These are phyloP conservation scores for Diatrype stigma DNA, from an alignment of 2,329 filamentous ascomycete species.

Conservation along the genomic window DNA sequence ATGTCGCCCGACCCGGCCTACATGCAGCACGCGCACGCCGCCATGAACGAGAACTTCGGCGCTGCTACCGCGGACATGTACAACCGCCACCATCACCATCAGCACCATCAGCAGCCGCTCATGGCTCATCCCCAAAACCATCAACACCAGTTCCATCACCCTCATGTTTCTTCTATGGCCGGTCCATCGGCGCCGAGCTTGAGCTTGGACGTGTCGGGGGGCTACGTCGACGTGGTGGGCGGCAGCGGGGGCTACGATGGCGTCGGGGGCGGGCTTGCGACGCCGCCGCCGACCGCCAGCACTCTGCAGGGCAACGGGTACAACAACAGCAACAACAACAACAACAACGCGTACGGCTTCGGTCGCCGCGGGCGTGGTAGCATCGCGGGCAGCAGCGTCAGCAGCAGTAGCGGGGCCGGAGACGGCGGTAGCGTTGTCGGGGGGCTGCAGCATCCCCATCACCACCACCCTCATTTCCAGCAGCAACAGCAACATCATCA, in stretches of 20 bases:
- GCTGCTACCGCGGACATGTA: conserved; percentile 40
- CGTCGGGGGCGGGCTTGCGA: conserved; percentile 50
- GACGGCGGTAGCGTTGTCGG: too few species aligned
- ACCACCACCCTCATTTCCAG: neutral
- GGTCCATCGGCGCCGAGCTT: too few species aligned
- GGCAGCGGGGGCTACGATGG: conserved; percentile 40
- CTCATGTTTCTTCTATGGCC: too few species aligned
- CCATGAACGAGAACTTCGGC: conserved; percentile 55
- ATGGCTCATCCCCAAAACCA: conserved; percentile 12
- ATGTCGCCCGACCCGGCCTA: conserved; percentile 50
- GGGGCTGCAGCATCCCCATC: conserved; percentile 10
- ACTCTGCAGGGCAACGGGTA: conserved; percentile 42
- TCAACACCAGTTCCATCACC: too few species aligned
- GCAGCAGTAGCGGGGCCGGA: conserved; percentile 15
- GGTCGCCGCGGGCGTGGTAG: conserved; percentile 24
- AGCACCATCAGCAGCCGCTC: too few species aligned
- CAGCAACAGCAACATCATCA: conserved; percentile 22
- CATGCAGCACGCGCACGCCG: conserved; percentile 48
- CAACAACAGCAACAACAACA: too few species aligned
- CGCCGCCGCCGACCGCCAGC: conserved; percentile 53
- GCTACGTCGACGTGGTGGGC: neutral
- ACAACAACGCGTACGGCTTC: conserved; percentile 38
- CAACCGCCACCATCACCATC: too few species aligned
- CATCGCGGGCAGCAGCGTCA: conserved; percentile 14
- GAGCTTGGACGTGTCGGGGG: conserved; percentile 33